Evolutionary conservation across 2,329 filamentous ascomycete species (phyloP).

Genomic region (Aspergillus transmontanensis): DNA sequence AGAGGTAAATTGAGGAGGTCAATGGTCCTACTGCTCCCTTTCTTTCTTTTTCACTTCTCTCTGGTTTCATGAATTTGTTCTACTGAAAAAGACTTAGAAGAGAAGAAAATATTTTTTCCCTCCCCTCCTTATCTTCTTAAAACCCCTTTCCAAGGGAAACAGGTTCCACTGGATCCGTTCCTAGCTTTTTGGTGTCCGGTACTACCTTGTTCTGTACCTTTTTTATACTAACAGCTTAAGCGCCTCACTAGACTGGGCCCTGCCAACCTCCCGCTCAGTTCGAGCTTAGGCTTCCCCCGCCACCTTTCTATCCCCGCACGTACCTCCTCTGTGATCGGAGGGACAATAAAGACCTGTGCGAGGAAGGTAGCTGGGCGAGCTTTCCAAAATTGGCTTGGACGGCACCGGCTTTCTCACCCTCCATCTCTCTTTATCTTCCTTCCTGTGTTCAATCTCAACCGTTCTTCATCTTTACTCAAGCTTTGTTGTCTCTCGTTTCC

Average conservation of each 20-base stretch:
- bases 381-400: neutral
- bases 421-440: neutral
- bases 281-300: conserved; percentile 4
- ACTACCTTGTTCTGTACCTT: neutral
- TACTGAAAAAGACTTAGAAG: neutral
- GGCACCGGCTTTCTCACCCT: neutral
- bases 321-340: neutral
- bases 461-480: neutral
- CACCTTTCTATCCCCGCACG: neutral
- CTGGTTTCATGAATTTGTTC: neutral
- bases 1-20: conserved; percentile 4
- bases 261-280: conserved; percentile 4
- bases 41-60: neutral
- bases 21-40: neutral
- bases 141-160: neutral
- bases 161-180: neutral
- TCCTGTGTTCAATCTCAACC: neutral
- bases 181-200: neutral
- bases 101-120: neutral
- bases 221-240: neutral
- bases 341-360: neutral
- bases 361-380: neutral
- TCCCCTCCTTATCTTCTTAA: neutral
- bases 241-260: neutral
- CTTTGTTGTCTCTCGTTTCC: neutral